Base-by-base conservation (phyloP, 1,284 basidiomycete species). In the Testicularia cyperi region DNA sequence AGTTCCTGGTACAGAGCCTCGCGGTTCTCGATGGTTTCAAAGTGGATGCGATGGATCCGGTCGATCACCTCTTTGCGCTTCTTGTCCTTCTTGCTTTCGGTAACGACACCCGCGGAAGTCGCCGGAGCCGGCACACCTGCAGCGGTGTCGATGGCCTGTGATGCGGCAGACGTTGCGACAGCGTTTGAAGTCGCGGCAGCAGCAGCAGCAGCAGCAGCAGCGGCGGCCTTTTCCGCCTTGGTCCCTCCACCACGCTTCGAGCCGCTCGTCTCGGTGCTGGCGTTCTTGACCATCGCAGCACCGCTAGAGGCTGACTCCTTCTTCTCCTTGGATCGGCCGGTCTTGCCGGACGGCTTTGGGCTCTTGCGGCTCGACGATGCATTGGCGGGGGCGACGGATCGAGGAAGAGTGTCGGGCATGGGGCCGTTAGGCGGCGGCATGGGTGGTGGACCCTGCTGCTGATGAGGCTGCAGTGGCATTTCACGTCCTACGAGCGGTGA, bases 31-130 rank as follows among this genome's bases (percentile, higher is more conserved):
- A 75, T 42, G 12, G 64, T 68, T 20, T 76, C 72, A 48, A 70
- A 72, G 38, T 75, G 72, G 27, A 68, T 56, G 24, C 66, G 66
- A 30, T 75, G 68, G 30, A 76, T 60, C 22, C 71, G 66, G 26
- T 76, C 74, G 23, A 76, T 63, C 20, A 75, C 68, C 31, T 76
- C 74, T 28, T 65, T 67, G 34, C 72, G 60, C 54, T 74, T 76
- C 51, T 63, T 63, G 54, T 63, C 60, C 45, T 63, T 63, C 28
- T 63, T 63, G 54, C 53, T 63, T 19, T 57, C 60, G 14, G 38
- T 44, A 7, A 34, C 53, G 16, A 30, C 36, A 7, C 43, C 44
- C 14, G 41, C n/a, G n/a, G n/a, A n/a, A n/a, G n/a, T n/a, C n/a
- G n/a, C n/a, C n/a, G n/a, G n/a, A n/a, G n/a, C n/a, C n/a, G n/a